Conservation (phyloP, 306 rosid species). For the Fragaria vesca region DNA sequence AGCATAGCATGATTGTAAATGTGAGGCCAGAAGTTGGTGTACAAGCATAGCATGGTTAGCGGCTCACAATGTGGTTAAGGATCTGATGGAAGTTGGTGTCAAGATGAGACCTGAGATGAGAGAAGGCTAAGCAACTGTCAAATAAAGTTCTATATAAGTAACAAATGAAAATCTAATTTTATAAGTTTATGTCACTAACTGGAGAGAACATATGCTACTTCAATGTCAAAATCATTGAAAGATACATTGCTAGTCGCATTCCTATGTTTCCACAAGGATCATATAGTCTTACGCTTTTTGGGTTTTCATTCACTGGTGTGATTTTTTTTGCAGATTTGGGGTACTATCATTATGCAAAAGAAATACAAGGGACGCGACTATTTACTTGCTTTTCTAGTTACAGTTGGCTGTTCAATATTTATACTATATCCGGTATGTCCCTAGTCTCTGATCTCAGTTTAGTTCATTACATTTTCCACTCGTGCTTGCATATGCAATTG, state of each 20-base stretch:
- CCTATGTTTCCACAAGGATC: neutral
- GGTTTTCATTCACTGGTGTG: slow-evolving; percentile 21
- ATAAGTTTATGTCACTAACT: neutral
- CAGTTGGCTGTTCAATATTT: slow-evolving; percentile 86
- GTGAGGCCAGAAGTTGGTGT: neutral
- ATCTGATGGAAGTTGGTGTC: neutral
- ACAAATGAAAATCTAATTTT: neutral
- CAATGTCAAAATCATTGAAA: too few relatives aligned
- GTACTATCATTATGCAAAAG: slow-evolving; percentile 90
- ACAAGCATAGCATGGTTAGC: neutral
- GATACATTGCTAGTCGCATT: neutral
- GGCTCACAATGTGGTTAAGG: neutral
- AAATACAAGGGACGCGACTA: slow-evolving; percentile 74
- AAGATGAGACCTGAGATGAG: neutral
- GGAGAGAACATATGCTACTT: neutral
- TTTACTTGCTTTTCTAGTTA: slow-evolving; percentile 68
- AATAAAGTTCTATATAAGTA: neutral
- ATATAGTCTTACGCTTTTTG: neutral
- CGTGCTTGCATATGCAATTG: neutral
- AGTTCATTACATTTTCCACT: slow-evolving; percentile 2
- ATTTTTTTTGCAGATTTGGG: slow-evolving; percentile 73
- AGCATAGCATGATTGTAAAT: neutral
- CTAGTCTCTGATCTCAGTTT: slow-evolving; percentile 17
- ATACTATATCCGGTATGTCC: slow-evolving; percentile 75
- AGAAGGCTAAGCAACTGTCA: neutral